Conservation (phyloP, 352 stramenopile species). For the Phytophthora rubi region DNA sequence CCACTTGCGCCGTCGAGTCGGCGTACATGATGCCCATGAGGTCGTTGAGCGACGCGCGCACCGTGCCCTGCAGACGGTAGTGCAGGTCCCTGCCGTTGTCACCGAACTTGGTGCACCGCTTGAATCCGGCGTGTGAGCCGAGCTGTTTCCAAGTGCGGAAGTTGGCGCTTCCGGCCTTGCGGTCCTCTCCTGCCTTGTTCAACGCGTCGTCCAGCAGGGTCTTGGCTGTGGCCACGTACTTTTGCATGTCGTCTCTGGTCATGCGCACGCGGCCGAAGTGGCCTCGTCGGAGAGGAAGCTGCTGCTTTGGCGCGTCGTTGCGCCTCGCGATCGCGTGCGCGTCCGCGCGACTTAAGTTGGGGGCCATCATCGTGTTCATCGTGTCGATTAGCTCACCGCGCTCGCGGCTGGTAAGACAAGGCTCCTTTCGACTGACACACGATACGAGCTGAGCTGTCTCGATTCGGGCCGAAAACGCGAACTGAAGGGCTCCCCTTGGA, state of each 20-base stretch:
- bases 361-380: constrained; percentile 39
- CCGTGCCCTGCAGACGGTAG: constrained; percentile 64
- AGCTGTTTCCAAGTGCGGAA: constrained; percentile 67
- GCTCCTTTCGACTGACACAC: constrained; percentile 4
- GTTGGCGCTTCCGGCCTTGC: constrained; percentile 47
- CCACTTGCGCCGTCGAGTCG: constrained; percentile 50
- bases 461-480: constrained; percentile 31
- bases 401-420: background rate
- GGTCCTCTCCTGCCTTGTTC: constrained; percentile 42
- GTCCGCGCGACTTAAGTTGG: constrained; percentile 36
- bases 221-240: constrained; percentile 50
- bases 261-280: constrained; percentile 56
- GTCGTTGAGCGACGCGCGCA: constrained; percentile 56
- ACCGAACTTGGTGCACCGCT: constrained; percentile 62
- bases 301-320: constrained; percentile 25
- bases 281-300: constrained; percentile 57
- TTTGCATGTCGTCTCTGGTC: constrained; percentile 36
- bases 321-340: constrained; percentile 39
- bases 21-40: constrained; percentile 74
- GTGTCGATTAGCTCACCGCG: background rate
- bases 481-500: constrained; percentile 23
- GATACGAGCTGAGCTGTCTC: constrained; percentile 9
- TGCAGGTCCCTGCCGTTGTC: constrained; percentile 44
- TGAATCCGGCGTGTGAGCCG: constrained; percentile 53
- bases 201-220: constrained; percentile 57